A percentile compares a stretch with the other conserved stretches of the same genome.
Evolutionary conservation across 768 basidiomycete species (phyloP).

Genomic region (Phlegmacium glaucopus): DNA sequence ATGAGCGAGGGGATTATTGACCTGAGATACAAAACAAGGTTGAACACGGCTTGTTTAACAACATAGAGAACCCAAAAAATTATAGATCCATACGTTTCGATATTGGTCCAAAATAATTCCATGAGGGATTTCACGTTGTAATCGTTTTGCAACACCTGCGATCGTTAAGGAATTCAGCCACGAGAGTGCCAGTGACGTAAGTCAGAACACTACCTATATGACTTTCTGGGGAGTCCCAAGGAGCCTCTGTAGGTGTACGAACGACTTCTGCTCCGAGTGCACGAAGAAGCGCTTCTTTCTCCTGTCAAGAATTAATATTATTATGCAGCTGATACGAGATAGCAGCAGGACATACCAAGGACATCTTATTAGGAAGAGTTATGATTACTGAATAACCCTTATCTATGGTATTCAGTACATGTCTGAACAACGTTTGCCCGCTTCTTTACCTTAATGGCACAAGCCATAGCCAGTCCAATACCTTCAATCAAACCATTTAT

Average conservation of each 20-base stretch:
- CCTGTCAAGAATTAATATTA: constrained; percentile 34
- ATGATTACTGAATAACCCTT: constrained; percentile 92
- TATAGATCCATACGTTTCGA: constrained; percentile 52
- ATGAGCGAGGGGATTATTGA: constrained; percentile 88
- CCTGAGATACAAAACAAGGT: constrained; percentile 30
- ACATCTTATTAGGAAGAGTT: constrained; percentile 95
- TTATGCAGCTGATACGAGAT: background rate
- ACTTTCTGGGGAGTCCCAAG: constrained; percentile 86
- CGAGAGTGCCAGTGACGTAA: constrained; percentile 41
- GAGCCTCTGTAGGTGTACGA: constrained; percentile 87
- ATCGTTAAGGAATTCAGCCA: constrained; percentile 88
- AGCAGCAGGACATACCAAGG: constrained; percentile 43
- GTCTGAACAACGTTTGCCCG: constrained; percentile 11
- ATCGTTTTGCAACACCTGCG: constrained; percentile 77
- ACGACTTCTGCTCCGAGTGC: constrained; percentile 94
- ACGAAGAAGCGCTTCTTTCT: constrained; percentile 90
- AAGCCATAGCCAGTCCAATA: constrained; percentile 90
- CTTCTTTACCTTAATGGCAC: constrained; percentile 81
- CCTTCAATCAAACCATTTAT: constrained; percentile 39
- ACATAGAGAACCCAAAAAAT: background rate
- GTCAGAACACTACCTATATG: constrained; percentile 76
- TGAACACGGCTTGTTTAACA: background rate
- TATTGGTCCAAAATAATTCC: constrained; percentile 95
- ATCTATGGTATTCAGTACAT: constrained; percentile 74
- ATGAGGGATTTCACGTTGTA: constrained; percentile 75